Percentiles rank a stretch among this genome's conserved stretches.
Conservation (phyloP, 352 stramenopile genomes). For the Globisporangium abappressorium region DNA sequence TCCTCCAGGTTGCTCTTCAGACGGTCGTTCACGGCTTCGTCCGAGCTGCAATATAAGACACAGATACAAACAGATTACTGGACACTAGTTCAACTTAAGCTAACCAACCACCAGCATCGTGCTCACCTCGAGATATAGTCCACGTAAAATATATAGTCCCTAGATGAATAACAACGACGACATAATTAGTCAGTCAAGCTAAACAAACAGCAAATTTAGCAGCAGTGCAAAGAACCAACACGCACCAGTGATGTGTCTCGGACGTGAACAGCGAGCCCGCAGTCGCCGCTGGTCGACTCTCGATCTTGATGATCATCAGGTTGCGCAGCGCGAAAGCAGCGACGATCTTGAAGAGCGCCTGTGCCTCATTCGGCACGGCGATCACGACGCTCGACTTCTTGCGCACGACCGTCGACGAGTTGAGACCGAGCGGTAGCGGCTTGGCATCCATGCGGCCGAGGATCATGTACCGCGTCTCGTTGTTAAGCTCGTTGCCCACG, state of each 20-base stretch:
- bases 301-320: conserved; percentile 80
- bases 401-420: conserved; percentile 16
- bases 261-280: conserved; percentile 55
- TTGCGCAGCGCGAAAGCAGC: conserved; percentile 76
- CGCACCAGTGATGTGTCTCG: conserved; percentile 65
- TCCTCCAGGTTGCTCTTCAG: conserved; percentile 63
- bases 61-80: neutral
- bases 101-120: neutral
- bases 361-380: conserved; percentile 63
- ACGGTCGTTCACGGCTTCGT: conserved; percentile 39
- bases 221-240: neutral
- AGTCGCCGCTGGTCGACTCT: conserved; percentile 67
- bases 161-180: conserved; percentile 16
- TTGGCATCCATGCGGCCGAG: conserved; percentile 46
- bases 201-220: neutral
- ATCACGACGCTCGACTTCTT: conserved; percentile 73
- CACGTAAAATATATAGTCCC: conserved; percentile 83
- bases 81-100: neutral
- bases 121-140: conserved; percentile 59
- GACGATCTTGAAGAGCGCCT: conserved; percentile 76
- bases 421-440: conserved; percentile 33
- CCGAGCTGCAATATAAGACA: conserved; percentile 16
- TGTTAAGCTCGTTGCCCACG: conserved; percentile 63
- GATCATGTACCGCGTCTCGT: conserved; percentile 75
- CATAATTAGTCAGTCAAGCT: neutral